phyloP scores from a whole-genome alignment of 768 basidiomycete genomes.

The Leccinum arenicola region DNA sequence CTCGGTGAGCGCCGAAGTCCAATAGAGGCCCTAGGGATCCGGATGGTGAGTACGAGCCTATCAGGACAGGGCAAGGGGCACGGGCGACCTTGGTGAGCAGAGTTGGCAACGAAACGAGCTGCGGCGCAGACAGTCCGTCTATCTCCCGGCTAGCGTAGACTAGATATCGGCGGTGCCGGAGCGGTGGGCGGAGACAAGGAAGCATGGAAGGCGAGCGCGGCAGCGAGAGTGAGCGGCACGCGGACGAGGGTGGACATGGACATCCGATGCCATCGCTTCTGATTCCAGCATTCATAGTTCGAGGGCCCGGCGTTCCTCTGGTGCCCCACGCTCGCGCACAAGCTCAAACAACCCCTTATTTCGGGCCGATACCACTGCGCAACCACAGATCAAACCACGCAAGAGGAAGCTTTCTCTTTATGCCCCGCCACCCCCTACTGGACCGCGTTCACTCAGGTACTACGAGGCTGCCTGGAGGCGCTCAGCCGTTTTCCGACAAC shows the following conservation, averaged over 20 bases:
- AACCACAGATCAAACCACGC: conserved; percentile 15
- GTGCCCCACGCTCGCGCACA: conserved; percentile 4
- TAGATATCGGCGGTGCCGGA: background rate
- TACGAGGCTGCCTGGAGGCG: conserved; percentile 54
- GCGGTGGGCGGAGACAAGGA: conserved; percentile 42
- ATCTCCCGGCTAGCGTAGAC: conserved; percentile 17
- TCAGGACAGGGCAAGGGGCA: too few species aligned
- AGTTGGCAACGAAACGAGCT: conserved; percentile 6
- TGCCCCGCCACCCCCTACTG: conserved; percentile 42
- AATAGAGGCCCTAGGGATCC: conserved; percentile 15
- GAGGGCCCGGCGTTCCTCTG: background rate
- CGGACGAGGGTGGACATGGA: conserved; percentile 30
- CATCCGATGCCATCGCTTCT: conserved; percentile 7
- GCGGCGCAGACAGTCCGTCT: conserved; percentile 15
- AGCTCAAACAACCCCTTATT: conserved; percentile 17
- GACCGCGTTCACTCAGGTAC: conserved; percentile 38
- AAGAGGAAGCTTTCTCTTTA: conserved; percentile 38
- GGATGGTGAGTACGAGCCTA: background rate
- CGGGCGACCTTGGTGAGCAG: conserved; percentile 16
- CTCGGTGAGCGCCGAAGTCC: conserved; percentile 12
- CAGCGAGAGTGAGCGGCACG: conserved; percentile 42
- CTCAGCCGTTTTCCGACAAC: conserved; percentile 13
- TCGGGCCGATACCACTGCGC: conserved; percentile 7
- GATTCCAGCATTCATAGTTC: conserved; percentile 8
- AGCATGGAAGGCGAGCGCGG: conserved; percentile 42